Percentiles rank a stretch among this genome's conserved stretches.
Conservation (phyloP, 2,329 filamentous ascomycete genomes). For the Ceratocystis eucalypticola region DNA sequence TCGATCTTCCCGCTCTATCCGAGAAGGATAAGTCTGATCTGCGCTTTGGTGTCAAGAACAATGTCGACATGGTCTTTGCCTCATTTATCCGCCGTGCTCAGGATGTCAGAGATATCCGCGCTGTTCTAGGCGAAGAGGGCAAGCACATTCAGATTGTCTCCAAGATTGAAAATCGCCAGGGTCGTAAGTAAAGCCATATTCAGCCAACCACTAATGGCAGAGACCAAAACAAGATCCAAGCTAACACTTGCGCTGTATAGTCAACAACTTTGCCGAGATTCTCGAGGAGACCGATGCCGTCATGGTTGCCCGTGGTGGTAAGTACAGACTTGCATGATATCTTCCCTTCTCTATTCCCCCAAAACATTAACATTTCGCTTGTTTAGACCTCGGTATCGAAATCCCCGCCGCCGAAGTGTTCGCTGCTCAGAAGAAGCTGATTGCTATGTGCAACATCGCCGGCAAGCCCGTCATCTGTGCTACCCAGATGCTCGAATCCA, state of each 20-base stretch:
- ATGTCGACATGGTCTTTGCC: conserved; percentile 97
- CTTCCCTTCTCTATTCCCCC: background rate
- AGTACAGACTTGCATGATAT: background rate
- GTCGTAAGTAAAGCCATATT: conserved; percentile 32
- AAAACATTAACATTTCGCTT: too few species aligned
- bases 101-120: conserved; percentile 85
- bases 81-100: conserved; percentile 92
- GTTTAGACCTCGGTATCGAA: conserved; percentile 64
- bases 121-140: conserved; percentile 79
- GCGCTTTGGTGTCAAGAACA: conserved; percentile 93
- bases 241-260: conserved; percentile 16
- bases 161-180: conserved; percentile 99
- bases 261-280: conserved; percentile 99
- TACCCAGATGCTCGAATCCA: conserved; percentile 98
- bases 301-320: conserved; percentile 92
- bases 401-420: conserved; percentile 98
- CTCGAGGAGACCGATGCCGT: conserved; percentile 93
- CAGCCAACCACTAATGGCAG: background rate
- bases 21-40: conserved; percentile 97
- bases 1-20: conserved; percentile 90
- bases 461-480: conserved; percentile 98
- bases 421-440: conserved; percentile 99
- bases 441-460: conserved; percentile 98
- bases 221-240: background rate
- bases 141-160: conserved; percentile 98